Conservation (phyloP, 805 yeast genomes). For the Pichia cephalocereana region DNA sequence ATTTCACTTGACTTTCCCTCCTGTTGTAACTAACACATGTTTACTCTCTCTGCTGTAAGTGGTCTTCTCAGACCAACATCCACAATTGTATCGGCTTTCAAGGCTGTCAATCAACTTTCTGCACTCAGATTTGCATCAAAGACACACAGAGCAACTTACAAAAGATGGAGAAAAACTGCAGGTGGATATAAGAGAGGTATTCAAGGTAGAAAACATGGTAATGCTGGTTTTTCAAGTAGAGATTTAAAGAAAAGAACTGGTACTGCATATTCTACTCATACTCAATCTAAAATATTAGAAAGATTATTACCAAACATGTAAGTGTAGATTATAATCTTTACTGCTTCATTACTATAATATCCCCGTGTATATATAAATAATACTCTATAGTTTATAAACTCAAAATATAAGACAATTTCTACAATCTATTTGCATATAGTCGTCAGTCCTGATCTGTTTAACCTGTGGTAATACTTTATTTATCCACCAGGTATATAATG, state of each 20-base stretch:
- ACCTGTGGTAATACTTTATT: too few species aligned
- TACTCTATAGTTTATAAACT: too few species aligned
- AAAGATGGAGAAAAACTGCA: conserved; percentile 75
- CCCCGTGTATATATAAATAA: background rate
- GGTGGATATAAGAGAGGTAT: conserved; percentile 58
- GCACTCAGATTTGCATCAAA: conserved; percentile 36
- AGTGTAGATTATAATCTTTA: background rate
- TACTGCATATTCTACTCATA: conserved; percentile 42
- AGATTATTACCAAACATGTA: conserved; percentile 41
- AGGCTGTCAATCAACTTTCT: conserved; percentile 15
- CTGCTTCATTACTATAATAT: background rate
- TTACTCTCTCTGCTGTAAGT: conserved; percentile 4
- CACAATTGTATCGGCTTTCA: background rate
- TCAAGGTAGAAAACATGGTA: conserved; percentile 89
- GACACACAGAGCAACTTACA: conserved; percentile 81
- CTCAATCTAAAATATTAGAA: conserved; percentile 51
- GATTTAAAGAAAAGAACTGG: conserved; percentile 52
- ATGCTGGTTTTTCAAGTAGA: conserved; percentile 73
- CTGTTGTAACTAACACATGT: background rate
- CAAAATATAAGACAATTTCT: too few species aligned
- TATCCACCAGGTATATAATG: too few species aligned
- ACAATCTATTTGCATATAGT: too few species aligned
- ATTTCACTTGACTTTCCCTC: too few species aligned
- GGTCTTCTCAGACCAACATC: conserved; percentile 11
- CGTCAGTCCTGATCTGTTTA: too few species aligned